These are phyloP conservation scores for Penicillium diatomitis DNA, from an alignment of 495 filamentous ascomycete species.

Conservation along the genomic window DNA sequence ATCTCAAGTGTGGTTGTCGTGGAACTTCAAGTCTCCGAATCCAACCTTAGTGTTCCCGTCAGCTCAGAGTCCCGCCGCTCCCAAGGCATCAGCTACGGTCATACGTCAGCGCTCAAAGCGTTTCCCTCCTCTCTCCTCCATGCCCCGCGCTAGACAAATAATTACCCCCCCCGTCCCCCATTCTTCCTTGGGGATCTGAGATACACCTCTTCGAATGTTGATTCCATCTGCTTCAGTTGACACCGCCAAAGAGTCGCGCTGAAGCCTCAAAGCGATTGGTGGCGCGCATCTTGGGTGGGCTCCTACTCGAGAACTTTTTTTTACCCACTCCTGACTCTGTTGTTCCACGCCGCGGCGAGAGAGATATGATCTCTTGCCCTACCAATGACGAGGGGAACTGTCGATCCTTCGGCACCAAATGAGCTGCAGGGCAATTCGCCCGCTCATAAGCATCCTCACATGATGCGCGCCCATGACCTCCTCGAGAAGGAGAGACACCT, in stretches of 20 bases:
- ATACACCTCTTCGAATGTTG: conserved; percentile 6
- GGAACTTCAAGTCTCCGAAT: no score
- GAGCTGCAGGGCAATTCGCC: conserved; percentile 23
- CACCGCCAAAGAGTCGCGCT: conserved; percentile 7
- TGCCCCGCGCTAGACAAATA: conserved; percentile 11
- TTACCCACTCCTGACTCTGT: conserved; percentile 12
- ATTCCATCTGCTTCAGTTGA: conserved; percentile 6
- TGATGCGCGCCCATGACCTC: conserved; percentile 27
- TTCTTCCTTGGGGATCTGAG: neutral
- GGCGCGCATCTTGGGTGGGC: conserved; percentile 18
- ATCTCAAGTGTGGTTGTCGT: no score
- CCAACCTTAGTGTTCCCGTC: no score
- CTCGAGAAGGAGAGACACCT: conserved; percentile 44
- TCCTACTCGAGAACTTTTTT: neutral
- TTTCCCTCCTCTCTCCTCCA: conserved; percentile 9
- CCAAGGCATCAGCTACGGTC: neutral
- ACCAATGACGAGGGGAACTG: conserved; percentile 37
- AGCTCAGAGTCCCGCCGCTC: neutral
- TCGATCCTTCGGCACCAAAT: conserved; percentile 32
- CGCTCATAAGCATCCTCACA: conserved; percentile 13
- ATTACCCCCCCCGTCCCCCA: neutral
- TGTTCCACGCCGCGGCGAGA: conserved; percentile 8
- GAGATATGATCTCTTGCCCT: conserved; percentile 30
- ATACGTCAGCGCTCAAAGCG: conserved; percentile 8
- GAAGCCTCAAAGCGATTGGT: conserved; percentile 15